Conservation (phyloP, 805 yeast genomes). For the Spathaspora arborariae region DNA sequence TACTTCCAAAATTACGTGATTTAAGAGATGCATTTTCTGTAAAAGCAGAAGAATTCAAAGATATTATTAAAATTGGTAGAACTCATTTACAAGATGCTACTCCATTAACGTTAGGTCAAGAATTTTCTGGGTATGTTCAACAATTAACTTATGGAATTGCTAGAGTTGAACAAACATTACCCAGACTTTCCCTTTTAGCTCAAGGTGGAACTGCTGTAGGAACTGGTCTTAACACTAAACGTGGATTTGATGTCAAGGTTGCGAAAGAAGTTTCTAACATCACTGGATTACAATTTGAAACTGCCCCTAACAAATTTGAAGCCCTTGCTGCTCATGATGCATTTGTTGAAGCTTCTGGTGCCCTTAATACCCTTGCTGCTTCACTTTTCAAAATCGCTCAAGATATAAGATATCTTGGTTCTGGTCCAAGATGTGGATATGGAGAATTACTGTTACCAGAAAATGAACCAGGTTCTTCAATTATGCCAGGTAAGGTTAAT, state of each 20-base stretch:
- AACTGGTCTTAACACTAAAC: conserved; percentile 35
- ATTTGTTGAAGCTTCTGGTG: conserved; percentile 38
- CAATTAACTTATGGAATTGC: conserved; percentile 33
- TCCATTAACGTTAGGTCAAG: conserved; percentile 39
- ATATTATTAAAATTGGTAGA: conserved; percentile 37
- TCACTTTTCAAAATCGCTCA: conserved; percentile 38
- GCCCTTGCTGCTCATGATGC: conserved; percentile 41
- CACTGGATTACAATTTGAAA: conserved; percentile 30
- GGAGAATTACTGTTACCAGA: conserved; percentile 38
- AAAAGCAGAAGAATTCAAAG: conserved; percentile 29
- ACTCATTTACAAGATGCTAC: conserved; percentile 41
- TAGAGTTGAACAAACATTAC: conserved; percentile 29
- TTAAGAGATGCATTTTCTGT: conserved; percentile 29
- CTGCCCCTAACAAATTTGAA: conserved; percentile 40
- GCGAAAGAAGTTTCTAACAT: conserved; percentile 30
- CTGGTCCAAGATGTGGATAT: conserved; percentile 40
- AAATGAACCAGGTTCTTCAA: conserved; percentile 40
- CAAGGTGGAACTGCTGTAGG: conserved; percentile 44
- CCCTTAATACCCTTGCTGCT: conserved; percentile 34
- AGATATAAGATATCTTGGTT: conserved; percentile 37
- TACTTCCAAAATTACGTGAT: conserved; percentile 30
- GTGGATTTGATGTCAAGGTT: conserved; percentile 33
- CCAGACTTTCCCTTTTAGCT: conserved; percentile 31
- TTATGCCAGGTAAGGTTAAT: conserved; percentile 41
- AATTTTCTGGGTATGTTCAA: conserved; percentile 37